These are phyloP conservation scores for Lophiotrema nucula DNA, from an alignment of 495 filamentous ascomycete genomes.

Conservation along the genomic window DNA sequence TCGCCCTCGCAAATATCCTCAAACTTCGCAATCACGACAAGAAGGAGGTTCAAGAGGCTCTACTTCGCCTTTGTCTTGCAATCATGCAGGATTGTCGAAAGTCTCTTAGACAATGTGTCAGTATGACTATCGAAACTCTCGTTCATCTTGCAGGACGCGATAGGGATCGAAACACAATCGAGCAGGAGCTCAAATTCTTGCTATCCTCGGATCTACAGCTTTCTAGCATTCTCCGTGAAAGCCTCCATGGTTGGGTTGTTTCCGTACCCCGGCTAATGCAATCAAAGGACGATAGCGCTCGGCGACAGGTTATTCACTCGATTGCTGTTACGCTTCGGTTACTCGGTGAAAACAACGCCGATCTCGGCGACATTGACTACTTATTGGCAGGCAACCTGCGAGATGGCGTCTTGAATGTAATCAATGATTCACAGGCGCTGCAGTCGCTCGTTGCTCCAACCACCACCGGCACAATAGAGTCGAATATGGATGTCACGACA, in stretches of 20 bases:
- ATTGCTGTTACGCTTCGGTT: conserved; percentile 72
- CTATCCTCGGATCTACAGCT: conserved; percentile 63
- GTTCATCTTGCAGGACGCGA: conserved; percentile 62
- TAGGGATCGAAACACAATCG: conserved; percentile 42
- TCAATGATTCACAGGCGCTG: conserved; percentile 28
- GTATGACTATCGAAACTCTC: conserved; percentile 76
- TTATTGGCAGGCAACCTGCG: conserved; percentile 62
- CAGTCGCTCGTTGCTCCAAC: conserved; percentile 18
- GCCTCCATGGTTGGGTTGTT: conserved; percentile 76
- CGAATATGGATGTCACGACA: neutral
- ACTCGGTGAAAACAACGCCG: conserved; percentile 61
- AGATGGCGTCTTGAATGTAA: conserved; percentile 52
- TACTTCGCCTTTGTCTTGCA: conserved; percentile 67
- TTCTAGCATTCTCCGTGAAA: conserved; percentile 65
- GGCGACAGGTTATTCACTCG: conserved; percentile 67
- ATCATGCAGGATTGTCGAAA: conserved; percentile 73
- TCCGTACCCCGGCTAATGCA: conserved; percentile 81
- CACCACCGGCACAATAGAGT: conserved; percentile 1
- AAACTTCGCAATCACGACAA: conserved; percentile 74
- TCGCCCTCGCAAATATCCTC: conserved; percentile 76
- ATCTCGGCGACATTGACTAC: conserved; percentile 67
- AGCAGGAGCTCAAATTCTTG: conserved; percentile 55
- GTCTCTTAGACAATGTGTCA: conserved; percentile 67
- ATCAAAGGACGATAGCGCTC: conserved; percentile 74
- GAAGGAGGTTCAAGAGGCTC: conserved; percentile 64